phyloP scores from a whole-genome alignment of 768 basidiomycete genomes.

The Hysterangium stoloniferum region DNA sequence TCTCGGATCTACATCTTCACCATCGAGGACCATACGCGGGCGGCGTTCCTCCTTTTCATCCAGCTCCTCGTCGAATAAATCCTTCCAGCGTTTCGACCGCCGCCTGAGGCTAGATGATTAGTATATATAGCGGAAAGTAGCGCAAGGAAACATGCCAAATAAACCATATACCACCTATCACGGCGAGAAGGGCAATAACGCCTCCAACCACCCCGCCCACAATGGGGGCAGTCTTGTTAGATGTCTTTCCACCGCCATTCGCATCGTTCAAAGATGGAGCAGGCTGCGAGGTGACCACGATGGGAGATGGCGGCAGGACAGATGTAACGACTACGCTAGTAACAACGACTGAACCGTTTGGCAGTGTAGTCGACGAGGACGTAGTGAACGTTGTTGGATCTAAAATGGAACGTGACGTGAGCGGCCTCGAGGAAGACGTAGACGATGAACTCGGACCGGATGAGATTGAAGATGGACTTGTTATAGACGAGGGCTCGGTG shows the following conservation, averaged over 20 bases:
- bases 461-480: neutral
- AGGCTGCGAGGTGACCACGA: neutral
- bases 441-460: neutral
- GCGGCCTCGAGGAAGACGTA: neutral
- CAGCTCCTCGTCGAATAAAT: conserved; percentile 1
- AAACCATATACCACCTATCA: conserved; percentile 7
- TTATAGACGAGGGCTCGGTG: neutral
- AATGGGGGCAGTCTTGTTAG: conserved; percentile 4
- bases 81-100: conserved; percentile 9
- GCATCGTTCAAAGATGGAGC: neutral
- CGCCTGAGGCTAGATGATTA: neutral
- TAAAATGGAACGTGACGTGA: neutral
- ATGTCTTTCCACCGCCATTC: neutral
- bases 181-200: neutral
- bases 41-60: neutral
- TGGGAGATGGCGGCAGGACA: neutral
- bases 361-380: neutral
- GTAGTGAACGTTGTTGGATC: neutral
- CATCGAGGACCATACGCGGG: neutral
- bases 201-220: conserved; percentile 7
- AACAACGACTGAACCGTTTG: neutral
- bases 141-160: neutral
- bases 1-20: conserved; percentile 5
- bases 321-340: neutral
- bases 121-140: no score